These are phyloP conservation scores for Sicyos edulis DNA, from an alignment of 306 rosid species.

Conservation along the genomic window DNA sequence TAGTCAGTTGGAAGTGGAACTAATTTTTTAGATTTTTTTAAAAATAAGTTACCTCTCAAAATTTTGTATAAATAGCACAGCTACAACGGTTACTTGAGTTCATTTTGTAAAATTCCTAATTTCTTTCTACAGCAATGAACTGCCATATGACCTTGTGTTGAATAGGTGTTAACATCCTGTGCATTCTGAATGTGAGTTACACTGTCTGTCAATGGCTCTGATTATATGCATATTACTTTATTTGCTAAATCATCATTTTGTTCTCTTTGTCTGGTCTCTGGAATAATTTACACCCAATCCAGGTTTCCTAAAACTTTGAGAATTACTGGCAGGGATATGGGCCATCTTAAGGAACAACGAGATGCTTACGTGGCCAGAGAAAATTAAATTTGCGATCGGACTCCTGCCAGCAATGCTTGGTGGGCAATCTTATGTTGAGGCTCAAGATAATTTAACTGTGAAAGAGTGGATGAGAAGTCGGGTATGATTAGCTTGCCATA, in stretches of 20 bases:
- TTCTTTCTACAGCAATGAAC: constrained; percentile 1
- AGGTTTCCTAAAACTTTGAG: constrained; percentile 19
- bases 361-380: constrained; percentile 98
- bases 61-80: neutral
- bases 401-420: constrained; percentile 95
- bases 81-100: neutral
- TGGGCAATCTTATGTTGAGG: constrained; percentile 91
- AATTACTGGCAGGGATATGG: constrained; percentile 66
- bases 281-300: constrained; percentile 3
- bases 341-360: constrained; percentile 92
- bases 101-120: neutral
- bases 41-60: too few species aligned
- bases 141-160: neutral
- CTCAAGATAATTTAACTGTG: constrained; percentile 79
- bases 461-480: constrained; percentile 93
- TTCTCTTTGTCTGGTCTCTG: neutral
- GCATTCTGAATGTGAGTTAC: neutral
- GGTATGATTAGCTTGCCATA: constrained; percentile 32
- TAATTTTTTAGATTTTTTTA: too few species aligned
- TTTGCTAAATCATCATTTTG: constrained; percentile 5
- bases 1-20: neutral
- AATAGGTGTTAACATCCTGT: neutral
- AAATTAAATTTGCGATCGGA: constrained; percentile 90
- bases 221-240: neutral
- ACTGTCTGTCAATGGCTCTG: neutral